These are phyloP conservation scores for Rubia yunnanensis DNA, from an alignment of 257 asterid species.

Conservation along the genomic window DNA sequence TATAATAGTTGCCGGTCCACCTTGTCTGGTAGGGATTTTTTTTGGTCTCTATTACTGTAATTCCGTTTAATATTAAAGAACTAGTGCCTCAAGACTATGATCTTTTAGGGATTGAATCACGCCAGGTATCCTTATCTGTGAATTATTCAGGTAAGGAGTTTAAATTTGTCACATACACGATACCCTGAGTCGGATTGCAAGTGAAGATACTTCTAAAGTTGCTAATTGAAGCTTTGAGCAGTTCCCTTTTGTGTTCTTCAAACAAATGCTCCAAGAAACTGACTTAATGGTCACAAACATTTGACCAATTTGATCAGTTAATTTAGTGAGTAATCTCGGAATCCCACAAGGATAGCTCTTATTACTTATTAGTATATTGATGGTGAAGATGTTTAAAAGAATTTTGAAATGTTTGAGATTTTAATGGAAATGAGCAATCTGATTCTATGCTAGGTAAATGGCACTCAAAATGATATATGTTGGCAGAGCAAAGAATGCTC, in stretches of 20 bases:
- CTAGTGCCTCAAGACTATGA: no score
- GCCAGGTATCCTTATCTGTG: background rate
- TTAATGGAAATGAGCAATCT: background rate
- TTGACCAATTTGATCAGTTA: background rate
- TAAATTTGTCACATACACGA: background rate
- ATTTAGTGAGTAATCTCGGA: background rate
- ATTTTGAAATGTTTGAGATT: background rate
- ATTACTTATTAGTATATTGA: background rate
- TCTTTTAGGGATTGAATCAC: background rate
- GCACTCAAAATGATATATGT: conserved; percentile 5
- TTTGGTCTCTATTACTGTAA: no score
- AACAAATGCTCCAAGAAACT: background rate
- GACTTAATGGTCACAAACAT: background rate
- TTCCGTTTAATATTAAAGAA: no score
- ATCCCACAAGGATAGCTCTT: background rate
- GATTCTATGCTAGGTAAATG: background rate
- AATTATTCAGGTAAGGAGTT: background rate
- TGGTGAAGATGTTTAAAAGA: background rate
- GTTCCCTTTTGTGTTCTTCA: background rate
- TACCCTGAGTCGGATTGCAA: background rate
- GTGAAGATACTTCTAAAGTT: background rate
- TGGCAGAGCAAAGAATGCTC: conserved; percentile 92
- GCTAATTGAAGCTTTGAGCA: background rate
- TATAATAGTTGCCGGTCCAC: conserved; percentile 87
- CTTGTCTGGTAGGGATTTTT: conserved; percentile 90